Conservation (phyloP, 768 basidiomycete species). For the Mycena polygramma region DNA sequence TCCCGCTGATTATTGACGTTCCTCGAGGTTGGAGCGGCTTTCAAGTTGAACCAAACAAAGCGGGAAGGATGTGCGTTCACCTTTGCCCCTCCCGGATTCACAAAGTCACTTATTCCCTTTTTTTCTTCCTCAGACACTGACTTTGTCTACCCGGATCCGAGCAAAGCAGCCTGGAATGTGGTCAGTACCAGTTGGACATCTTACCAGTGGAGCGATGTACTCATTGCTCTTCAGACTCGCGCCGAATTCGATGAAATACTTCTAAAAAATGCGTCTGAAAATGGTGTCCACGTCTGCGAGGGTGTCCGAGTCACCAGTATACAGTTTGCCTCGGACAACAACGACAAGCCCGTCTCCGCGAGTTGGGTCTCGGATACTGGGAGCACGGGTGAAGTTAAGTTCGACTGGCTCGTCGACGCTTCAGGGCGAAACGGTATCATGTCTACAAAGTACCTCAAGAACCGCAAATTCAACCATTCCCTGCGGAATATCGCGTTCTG, state of each 20-base stretch:
- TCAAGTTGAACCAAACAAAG: slow-evolving; percentile 51
- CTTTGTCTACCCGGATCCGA: no score
- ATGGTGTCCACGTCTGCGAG: no score
- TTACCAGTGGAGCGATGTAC: no score
- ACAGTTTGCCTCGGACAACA: slow-evolving; percentile 28
- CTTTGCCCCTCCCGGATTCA: no score
- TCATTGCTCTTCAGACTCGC: no score
- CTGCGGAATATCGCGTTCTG: slow-evolving; percentile 74
- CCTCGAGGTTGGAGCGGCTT: slow-evolving; percentile 50
- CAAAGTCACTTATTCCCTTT: no score
- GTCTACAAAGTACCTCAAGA: slow-evolving; percentile 69
- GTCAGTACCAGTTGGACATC: no score
- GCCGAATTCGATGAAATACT: no score
- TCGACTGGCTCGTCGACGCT: slow-evolving; percentile 75
- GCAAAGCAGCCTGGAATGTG: no score
- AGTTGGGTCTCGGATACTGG: slow-evolving; percentile 52
- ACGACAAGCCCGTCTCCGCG: slow-evolving; percentile 52
- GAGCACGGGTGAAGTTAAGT: slow-evolving; percentile 59
- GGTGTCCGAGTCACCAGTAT: no score
- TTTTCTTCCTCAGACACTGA: no score
- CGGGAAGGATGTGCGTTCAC: slow-evolving; percentile 64
- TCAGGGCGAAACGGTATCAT: slow-evolving; percentile 71
- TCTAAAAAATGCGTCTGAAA: no score
- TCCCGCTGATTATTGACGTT: not conserved
- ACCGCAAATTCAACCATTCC: slow-evolving; percentile 54